Percentiles rank a stretch among this genome's conserved stretches.
These are phyloP conservation scores for Geopyxis carbonaria DNA, from an alignment of 495 filamentous ascomycete genomes.

Conservation along the genomic window DNA sequence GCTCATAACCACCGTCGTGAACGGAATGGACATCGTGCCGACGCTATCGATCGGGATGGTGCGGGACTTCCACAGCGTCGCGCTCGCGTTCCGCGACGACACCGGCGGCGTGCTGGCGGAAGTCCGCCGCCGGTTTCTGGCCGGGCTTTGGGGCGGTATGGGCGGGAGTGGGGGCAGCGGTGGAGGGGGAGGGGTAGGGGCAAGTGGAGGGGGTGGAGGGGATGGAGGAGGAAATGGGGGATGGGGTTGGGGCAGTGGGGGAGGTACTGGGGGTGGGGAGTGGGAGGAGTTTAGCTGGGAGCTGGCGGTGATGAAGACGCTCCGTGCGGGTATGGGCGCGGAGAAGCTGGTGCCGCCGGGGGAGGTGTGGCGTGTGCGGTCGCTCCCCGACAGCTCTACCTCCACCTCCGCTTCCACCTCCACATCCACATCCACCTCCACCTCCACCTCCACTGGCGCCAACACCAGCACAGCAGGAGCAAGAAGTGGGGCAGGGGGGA, in stretches of 20 bases:
- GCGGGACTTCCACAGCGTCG: constrained; percentile 56
- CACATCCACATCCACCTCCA: too few species aligned
- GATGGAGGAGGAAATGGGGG: background rate
- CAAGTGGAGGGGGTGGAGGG: too few species aligned
- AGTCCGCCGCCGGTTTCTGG: constrained; percentile 41
- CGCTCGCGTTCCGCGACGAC: constrained; percentile 55
- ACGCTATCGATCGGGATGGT: constrained; percentile 56
- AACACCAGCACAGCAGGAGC: too few species aligned
- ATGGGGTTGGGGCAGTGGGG: too few species aligned
- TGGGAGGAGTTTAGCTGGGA: constrained; percentile 45
- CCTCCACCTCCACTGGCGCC: too few species aligned
- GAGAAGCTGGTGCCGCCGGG: constrained; percentile 59
- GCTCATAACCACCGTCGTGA: constrained; percentile 56
- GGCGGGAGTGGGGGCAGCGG: too few species aligned
- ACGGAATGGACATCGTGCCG: constrained; percentile 57
- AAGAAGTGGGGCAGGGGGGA: too few species aligned
- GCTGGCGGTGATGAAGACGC: constrained; percentile 45
- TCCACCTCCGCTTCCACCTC: too few species aligned
- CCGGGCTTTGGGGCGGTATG: constrained; percentile 13
- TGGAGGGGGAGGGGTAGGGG: background rate
- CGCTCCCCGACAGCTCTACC: too few species aligned
- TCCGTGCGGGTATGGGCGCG: constrained; percentile 51
- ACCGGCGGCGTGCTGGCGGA: constrained; percentile 45
- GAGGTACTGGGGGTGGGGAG: background rate
- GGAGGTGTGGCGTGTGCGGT: constrained; percentile 57